These are phyloP conservation scores for Pseudodiploospora longispora DNA, from an alignment of 2,329 filamentous ascomycete species.

Conservation along the genomic window DNA sequence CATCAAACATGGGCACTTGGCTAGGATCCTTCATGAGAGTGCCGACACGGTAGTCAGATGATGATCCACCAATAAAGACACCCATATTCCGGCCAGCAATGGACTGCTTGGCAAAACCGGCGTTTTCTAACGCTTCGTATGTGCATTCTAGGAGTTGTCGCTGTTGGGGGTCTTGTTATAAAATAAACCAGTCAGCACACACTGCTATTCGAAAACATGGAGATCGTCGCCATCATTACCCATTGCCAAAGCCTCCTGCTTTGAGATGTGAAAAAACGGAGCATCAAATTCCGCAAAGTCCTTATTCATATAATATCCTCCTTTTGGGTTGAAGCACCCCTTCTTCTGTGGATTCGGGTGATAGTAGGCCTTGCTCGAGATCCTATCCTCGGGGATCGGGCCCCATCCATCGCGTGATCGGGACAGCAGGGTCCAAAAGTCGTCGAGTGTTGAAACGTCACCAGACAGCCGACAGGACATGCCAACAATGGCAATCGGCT, in stretches of 20 bases:
- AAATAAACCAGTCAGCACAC: neutral
- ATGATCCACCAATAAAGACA: slow-evolving; percentile 40
- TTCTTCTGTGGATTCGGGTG: slow-evolving; percentile 36
- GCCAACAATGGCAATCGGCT: slow-evolving; percentile 38
- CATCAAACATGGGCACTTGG: slow-evolving; percentile 43
- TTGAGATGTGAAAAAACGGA: slow-evolving; percentile 44
- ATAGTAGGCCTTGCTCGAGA: slow-evolving; percentile 33
- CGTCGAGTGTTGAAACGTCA: slow-evolving; percentile 30
- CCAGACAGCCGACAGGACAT: slow-evolving; percentile 40
- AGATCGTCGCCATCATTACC: slow-evolving; percentile 11
- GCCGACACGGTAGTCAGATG: slow-evolving; percentile 40
- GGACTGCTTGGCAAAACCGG: slow-evolving; percentile 38
- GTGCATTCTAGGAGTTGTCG: slow-evolving; percentile 44
- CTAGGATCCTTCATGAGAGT: slow-evolving; percentile 34
- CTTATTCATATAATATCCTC: slow-evolving; percentile 35
- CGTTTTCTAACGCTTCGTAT: slow-evolving; percentile 47
- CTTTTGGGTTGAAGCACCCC: slow-evolving; percentile 28
- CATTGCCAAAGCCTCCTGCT: slow-evolving; percentile 43
- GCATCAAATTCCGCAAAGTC: slow-evolving; percentile 42
- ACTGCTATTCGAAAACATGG: too few relatives aligned
- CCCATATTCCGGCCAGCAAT: slow-evolving; percentile 41
- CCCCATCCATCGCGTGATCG: slow-evolving; percentile 32
- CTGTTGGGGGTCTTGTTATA: slow-evolving; percentile 40
- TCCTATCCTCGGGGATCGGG: slow-evolving; percentile 37
- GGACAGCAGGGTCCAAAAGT: slow-evolving; percentile 38